Base-by-base conservation (phyloP, 805 yeast species). In the Komagataella ulmi region DNA sequence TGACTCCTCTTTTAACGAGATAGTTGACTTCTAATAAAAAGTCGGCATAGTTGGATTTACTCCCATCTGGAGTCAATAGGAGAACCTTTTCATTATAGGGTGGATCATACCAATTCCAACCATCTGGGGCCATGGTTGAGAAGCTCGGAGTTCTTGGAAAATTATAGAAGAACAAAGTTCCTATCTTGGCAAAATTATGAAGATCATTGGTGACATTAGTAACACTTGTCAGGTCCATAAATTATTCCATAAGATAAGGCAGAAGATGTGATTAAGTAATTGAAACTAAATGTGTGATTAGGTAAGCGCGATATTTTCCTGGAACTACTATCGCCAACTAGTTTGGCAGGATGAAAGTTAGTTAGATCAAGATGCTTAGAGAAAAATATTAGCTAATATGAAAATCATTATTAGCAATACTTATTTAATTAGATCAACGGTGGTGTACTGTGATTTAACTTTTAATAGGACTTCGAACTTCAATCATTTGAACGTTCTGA, bases 91-190 rank as follows among this genome's bases (percentile, higher is more conserved):
- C 56, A 47, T 54, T 60, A 54, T 58, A 66, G 17, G 76, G 76
- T 7, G 76, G 65, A 54, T 79, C 80, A 14, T 79, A 63, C 86
- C 85, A 80, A 49, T 49, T 57, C 85, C 86, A 81, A 1, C 69
- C 72, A 58, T 67, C 75, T 5, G 68, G 68, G 0, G 75, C 69
- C 7, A 52, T 53, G 0, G 66, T 40, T 0, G 75, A 76, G 3
- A 66, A 66, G 12, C 68, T 63, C 0, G 68, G 65, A 3, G 67
- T 56, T 1, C 64, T 53, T 0, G 85, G 85, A 1, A 72, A 56
- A 40, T 72, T 65, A 50, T 63, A 59, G 49, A 76, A 64, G 56
- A 67, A 69, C 1, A 83, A 57, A 0, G 73, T 66, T 0, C 88
- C 88, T 3, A 80, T 57, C 0, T 79, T 78, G 4, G 69, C 56